Percentiles rank a stretch among this genome's conserved stretches.
phyloP scores from a whole-genome alignment of 495 filamentous ascomycete genomes.

The Staphylotrichum tortipilum region DNA sequence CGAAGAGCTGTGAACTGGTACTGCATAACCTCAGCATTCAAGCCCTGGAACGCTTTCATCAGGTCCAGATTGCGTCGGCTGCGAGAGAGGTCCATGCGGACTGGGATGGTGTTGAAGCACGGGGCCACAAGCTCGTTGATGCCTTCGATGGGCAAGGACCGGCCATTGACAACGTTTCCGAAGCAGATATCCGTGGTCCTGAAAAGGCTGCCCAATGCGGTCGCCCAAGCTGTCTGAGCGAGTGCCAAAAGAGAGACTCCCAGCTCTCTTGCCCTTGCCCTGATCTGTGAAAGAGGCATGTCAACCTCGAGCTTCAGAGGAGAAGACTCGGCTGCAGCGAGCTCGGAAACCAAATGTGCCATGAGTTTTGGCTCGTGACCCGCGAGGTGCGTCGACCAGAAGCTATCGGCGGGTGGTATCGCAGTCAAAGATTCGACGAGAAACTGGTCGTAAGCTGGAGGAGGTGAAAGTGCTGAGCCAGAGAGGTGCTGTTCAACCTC shows the following conservation, averaged over 20 bases:
- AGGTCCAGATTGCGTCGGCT: constrained; percentile 43
- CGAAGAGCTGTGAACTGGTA: constrained; percentile 65
- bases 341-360: neutral
- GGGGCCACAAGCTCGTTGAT: constrained; percentile 69
- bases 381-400: constrained; percentile 51
- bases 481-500: constrained; percentile 52
- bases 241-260: constrained; percentile 55
- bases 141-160: constrained; percentile 52
- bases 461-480: constrained; percentile 33
- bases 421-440: constrained; percentile 22
- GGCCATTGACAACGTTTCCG: constrained; percentile 68
- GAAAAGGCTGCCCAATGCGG: constrained; percentile 44
- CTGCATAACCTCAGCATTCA: constrained; percentile 49
- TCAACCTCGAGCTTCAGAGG: neutral
- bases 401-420: constrained; percentile 40
- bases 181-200: constrained; percentile 63
- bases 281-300: constrained; percentile 36
- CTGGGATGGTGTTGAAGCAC: constrained; percentile 80
- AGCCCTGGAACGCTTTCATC: constrained; percentile 42
- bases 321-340: neutral
- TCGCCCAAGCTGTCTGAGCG: constrained; percentile 61
- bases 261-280: constrained; percentile 38
- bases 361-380: constrained; percentile 44
- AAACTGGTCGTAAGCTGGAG: constrained; percentile 38
- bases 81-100: constrained; percentile 48